Percentiles rank a stretch among this genome's conserved stretches.
These are phyloP conservation scores for Penicillium sp. DNA, from an alignment of 2,329 filamentous ascomycete species.

Conservation along the genomic window DNA sequence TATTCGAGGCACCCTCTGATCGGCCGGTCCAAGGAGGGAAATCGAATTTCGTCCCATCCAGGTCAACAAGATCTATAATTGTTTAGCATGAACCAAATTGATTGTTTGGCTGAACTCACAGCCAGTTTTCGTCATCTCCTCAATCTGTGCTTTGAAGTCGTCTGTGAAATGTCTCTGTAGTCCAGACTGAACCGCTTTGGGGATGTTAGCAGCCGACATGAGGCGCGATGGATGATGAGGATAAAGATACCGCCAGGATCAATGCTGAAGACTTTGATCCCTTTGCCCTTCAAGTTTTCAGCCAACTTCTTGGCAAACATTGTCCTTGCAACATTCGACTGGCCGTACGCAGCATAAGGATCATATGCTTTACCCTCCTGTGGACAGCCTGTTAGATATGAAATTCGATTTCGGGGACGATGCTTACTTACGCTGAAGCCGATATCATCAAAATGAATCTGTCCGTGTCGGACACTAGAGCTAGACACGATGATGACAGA, in stretches of 20 bases:
- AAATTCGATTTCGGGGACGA: background rate
- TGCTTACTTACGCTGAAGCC: conserved; percentile 35
- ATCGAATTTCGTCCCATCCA: conserved; percentile 21
- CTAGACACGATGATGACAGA: conserved; percentile 38
- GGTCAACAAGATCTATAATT: conserved; percentile 9
- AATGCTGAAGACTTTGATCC: conserved; percentile 45
- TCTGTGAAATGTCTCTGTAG: conserved; percentile 19
- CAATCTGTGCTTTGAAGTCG: conserved; percentile 7
- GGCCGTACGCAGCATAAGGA: conserved; percentile 53
- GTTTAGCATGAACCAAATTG: background rate
- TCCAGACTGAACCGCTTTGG: conserved; percentile 16
- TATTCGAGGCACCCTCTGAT: conserved; percentile 27
- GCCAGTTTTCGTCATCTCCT: conserved; percentile 12
- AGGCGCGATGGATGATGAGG: no score
- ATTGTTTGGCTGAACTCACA: background rate
- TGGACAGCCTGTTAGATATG: background rate
- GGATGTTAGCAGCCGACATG: background rate
- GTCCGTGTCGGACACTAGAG: conserved; percentile 30
- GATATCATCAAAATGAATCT: conserved; percentile 50
- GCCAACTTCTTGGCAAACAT: conserved; percentile 50
- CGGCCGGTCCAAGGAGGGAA: conserved; percentile 21
- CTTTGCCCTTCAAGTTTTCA: conserved; percentile 33
- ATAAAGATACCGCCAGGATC: conserved; percentile 44
- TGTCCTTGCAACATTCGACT: conserved; percentile 59
- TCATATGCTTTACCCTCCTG: conserved; percentile 45